These are phyloP conservation scores for Lactuca saligna DNA, from an alignment of 129 eudicot species.

Conservation along the genomic window DNA sequence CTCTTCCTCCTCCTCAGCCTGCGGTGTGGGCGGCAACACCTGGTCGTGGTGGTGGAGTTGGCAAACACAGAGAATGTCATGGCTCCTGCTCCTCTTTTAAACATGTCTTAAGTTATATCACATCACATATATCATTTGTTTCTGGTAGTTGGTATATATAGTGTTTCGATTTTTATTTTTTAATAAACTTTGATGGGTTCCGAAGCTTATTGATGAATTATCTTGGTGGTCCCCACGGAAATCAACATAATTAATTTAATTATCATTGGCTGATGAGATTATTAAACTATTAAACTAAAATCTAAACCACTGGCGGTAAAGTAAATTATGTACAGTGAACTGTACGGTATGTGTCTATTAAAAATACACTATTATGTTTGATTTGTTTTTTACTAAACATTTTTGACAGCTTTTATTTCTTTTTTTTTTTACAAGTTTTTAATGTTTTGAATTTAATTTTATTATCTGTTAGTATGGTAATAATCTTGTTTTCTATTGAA, in stretches of 20 bases:
- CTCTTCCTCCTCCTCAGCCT: slow-evolving; percentile 37
- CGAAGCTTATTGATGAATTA: slow-evolving; percentile 34
- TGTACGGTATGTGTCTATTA: too few relatives aligned
- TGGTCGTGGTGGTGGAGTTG: slow-evolving; percentile 47
- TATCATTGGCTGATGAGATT: slow-evolving; percentile 19
- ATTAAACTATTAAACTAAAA: slow-evolving; percentile 10
- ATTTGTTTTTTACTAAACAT: too few relatives aligned
- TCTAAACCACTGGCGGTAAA: background rate
- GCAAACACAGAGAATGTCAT: slow-evolving; percentile 43
- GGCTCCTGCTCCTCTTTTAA: slow-evolving; percentile 37
- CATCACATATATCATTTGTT: background rate
- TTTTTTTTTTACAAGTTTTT: too few relatives aligned
- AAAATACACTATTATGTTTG: too few relatives aligned
- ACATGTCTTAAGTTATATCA: slow-evolving; percentile 15
- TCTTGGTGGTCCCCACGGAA: slow-evolving; percentile 44
- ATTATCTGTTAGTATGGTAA: too few relatives aligned
- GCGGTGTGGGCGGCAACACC: slow-evolving; percentile 55
- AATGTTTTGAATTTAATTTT: too few relatives aligned
- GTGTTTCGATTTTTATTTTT: background rate
- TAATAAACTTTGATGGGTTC: slow-evolving; percentile 9
- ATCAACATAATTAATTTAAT: slow-evolving; percentile 11
- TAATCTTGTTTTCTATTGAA: too few relatives aligned
- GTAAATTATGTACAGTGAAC: too few relatives aligned
- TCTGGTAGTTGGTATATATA: slow-evolving; percentile 26
- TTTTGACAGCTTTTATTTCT: too few relatives aligned